These are phyloP conservation scores for Claviceps sp. DNA, from an alignment of 2,329 filamentous ascomycete genomes.

Conservation along the genomic window DNA sequence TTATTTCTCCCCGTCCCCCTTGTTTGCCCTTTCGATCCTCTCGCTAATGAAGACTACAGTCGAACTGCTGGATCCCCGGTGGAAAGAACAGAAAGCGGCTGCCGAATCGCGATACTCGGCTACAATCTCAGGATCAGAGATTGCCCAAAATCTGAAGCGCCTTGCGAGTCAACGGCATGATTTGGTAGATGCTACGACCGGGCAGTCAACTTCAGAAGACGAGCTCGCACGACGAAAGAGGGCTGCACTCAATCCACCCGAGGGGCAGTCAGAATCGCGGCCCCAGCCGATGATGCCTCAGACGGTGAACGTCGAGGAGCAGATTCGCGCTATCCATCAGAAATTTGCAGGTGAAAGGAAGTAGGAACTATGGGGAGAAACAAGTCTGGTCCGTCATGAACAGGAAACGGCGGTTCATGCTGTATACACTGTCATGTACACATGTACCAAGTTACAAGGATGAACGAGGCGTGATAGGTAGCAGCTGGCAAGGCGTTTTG, in stretches of 20 bases:
- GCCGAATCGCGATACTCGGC: constrained; percentile 73
- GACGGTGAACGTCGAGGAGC: constrained; percentile 69
- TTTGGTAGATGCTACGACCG: constrained; percentile 65
- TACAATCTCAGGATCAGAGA: constrained; percentile 74
- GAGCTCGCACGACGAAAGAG: constrained; percentile 64
- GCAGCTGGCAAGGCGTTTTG: constrained; percentile 1
- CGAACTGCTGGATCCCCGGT: constrained; percentile 82
- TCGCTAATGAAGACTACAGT: constrained; percentile 34
- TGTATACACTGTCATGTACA: not conserved
- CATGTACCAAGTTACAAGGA: constrained; percentile 3
- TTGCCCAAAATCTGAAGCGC: constrained; percentile 91
- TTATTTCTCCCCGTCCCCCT: not conserved
- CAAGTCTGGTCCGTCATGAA: too few species aligned
- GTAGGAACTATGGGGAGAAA: constrained; percentile 5
- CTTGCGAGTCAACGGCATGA: constrained; percentile 79
- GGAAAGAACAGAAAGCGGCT: constrained; percentile 92
- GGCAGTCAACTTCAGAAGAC: constrained; percentile 57
- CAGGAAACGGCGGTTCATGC: not conserved
- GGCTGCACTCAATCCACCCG: constrained; percentile 51
- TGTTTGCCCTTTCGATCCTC: not conserved
- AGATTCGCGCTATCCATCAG: constrained; percentile 55
- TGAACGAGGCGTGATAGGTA: not conserved
- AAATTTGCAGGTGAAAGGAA: constrained; percentile 31
- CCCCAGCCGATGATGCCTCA: constrained; percentile 44
- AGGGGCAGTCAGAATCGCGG: constrained; percentile 50